Percentiles rank a stretch among this genome's conserved stretches.
Evolutionary conservation across 2,329 filamentous ascomycete genomes (phyloP).

Genomic region (Colletotrichum kahawae): DNA sequence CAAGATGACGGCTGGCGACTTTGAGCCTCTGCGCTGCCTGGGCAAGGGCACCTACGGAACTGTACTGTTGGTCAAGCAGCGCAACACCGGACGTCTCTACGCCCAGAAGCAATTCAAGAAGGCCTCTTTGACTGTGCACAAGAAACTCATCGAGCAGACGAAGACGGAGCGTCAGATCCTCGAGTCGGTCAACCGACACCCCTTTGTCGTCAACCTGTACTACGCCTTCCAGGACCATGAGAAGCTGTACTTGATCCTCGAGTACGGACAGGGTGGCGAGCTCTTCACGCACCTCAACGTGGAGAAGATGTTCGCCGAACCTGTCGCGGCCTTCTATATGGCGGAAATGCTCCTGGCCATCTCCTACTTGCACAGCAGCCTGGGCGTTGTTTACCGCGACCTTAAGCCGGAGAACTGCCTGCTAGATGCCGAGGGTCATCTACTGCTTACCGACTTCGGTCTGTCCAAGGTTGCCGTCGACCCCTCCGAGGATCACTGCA

Average conservation of each 20-base stretch:
- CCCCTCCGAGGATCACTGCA: constrained; percentile 66
- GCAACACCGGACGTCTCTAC: constrained; percentile 83
- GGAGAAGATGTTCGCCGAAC: constrained; percentile 94
- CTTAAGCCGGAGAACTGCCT: constrained; percentile 98
- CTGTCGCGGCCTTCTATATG: constrained; percentile 95
- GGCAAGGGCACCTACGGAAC: constrained; percentile 97
- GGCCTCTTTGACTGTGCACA: constrained; percentile 92
- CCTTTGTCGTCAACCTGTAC: constrained; percentile 97
- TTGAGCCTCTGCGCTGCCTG: constrained; percentile 87
- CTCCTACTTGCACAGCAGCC: constrained; percentile 87
- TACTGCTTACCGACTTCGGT: constrained; percentile 95
- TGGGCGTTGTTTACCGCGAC: constrained; percentile 95
- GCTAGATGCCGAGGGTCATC: constrained; percentile 86
- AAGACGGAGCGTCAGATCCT: constrained; percentile 95
- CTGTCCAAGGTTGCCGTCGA: constrained; percentile 92
- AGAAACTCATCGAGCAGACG: constrained; percentile 94
- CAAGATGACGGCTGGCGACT: constrained; percentile 93
- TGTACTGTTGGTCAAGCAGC: constrained; percentile 91
- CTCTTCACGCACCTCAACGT: constrained; percentile 93
- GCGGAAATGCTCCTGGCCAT: constrained; percentile 96
- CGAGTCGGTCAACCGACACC: constrained; percentile 94
- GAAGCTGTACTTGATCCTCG: constrained; percentile 95
- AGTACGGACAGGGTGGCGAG: constrained; percentile 97
- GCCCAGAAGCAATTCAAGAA: constrained; percentile 99
- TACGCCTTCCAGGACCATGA: constrained; percentile 99